A percentile compares a stretch with the other conserved stretches of the same genome.
Conservation (phyloP, 2,329 filamentous ascomycete species). For the Penicillium nordicum region DNA sequence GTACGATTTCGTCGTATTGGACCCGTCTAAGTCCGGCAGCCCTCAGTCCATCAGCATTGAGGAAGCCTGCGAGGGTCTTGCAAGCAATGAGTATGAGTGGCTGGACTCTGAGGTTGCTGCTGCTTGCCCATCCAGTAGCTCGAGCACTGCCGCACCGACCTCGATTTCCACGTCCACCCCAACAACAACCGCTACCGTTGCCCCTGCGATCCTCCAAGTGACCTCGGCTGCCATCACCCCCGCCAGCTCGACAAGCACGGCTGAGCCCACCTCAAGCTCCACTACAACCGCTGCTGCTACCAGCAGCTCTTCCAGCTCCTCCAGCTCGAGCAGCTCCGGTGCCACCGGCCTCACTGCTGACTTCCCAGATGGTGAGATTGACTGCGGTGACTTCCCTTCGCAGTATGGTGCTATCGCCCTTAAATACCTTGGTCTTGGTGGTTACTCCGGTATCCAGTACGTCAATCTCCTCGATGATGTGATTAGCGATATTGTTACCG, state of each 20-base stretch:
- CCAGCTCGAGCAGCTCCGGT: conserved; percentile 28
- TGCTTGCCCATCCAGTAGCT: conserved; percentile 41
- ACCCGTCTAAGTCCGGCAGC: conserved; percentile 48
- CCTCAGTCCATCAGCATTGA: conserved; percentile 32
- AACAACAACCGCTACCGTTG: conserved; percentile 29
- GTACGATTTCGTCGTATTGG: conserved; percentile 67
- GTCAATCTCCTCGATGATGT: conserved; percentile 50
- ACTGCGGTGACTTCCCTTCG: conserved; percentile 72
- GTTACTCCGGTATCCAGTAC: conserved; percentile 77
- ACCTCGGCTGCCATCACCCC: conserved; percentile 40
- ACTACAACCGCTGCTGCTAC: conserved; percentile 21
- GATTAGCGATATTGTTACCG: conserved; percentile 65
- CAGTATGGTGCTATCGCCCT: conserved; percentile 74
- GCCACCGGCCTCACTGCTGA: conserved; percentile 58
- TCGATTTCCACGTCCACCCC: conserved; percentile 26
- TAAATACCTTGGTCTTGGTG: conserved; percentile 64
- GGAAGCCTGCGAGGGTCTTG: conserved; percentile 69
- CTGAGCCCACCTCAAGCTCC: conserved; percentile 19
- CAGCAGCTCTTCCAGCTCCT: conserved; percentile 14
- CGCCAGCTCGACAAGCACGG: conserved; percentile 19
- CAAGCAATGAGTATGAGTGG: conserved; percentile 63
- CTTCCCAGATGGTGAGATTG: conserved; percentile 72
- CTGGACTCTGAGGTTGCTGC: conserved; percentile 60
- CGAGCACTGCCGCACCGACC: conserved; percentile 30
- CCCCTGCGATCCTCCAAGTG: conserved; percentile 52